phyloP scores from a whole-genome alignment of 2,329 filamentous ascomycete species.

The Tolypocladium pustulatum region DNA sequence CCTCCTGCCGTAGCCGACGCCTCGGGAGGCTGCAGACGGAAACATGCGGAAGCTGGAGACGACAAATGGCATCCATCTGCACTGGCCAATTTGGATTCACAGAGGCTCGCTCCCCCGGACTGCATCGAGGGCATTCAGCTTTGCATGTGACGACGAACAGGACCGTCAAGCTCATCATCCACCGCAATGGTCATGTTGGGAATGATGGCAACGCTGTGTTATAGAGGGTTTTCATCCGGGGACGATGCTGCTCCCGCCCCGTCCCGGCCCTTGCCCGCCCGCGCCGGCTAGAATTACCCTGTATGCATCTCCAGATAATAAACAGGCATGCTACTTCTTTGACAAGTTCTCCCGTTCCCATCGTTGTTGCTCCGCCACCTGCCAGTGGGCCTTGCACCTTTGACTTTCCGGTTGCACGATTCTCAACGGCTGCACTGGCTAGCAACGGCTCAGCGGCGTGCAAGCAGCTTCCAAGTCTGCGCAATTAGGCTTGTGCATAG shows the following conservation, averaged over 20 bases:
- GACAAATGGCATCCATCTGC: background rate
- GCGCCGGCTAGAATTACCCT: background rate
- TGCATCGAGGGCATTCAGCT: background rate
- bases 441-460: background rate
- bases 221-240: background rate
- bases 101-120: background rate
- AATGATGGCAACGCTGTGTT: background rate
- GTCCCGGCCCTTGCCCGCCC: background rate
- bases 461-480: background rate
- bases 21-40: slow-evolving; percentile 13
- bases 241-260: background rate
- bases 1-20: slow-evolving; percentile 18
- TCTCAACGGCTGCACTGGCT: background rate
- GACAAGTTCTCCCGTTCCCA: background rate
- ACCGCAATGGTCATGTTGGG: background rate
- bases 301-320: background rate
- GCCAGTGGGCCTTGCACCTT: background rate
- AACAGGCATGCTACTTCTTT: background rate
- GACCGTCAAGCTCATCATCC: background rate
- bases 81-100: background rate
- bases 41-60: slow-evolving; percentile 19
- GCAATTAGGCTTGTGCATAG: background rate
- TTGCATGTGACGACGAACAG: background rate
- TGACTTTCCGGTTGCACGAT: background rate
- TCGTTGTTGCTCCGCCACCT: background rate